These are phyloP conservation scores for Solanum chmielewskii DNA, from an alignment of 257 asterid species.

Conservation along the genomic window DNA sequence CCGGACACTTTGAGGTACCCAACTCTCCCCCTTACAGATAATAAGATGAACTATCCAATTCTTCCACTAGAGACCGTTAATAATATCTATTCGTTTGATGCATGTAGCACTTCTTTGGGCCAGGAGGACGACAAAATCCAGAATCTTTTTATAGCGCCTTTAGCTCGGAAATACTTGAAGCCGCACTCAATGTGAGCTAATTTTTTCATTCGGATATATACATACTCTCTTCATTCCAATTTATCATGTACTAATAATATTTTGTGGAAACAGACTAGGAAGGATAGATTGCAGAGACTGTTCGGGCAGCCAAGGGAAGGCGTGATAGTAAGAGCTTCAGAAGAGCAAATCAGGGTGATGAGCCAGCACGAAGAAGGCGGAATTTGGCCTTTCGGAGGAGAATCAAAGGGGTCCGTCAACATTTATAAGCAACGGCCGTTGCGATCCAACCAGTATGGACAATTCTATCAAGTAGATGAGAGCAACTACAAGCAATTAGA, in stretches of 20 bases:
- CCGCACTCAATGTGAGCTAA: conserved; percentile 39
- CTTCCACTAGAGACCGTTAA: not conserved
- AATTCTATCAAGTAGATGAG: conserved; percentile 31
- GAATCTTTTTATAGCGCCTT: conserved; percentile 41
- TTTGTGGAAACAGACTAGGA: conserved; percentile 9
- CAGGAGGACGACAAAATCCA: conserved; percentile 41
- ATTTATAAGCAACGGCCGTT: conserved; percentile 24
- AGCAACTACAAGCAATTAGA: conserved; percentile 18
- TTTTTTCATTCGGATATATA: too few relatives aligned
- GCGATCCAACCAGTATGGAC: conserved; percentile 41
- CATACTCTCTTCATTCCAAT: not conserved
- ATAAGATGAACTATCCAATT: not conserved
- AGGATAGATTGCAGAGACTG: conserved; percentile 26
- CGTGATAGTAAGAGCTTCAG: conserved; percentile 34
- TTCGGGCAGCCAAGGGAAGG: conserved; percentile 44
- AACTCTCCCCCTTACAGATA: not conserved
- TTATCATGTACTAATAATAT: not conserved
- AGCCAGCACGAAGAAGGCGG: conserved; percentile 48
- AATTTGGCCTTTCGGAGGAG: conserved; percentile 61
- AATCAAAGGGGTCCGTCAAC: conserved; percentile 20
- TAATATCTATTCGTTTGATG: not conserved
- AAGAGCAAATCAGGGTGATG: conserved; percentile 45
- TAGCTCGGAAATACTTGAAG: conserved; percentile 53
- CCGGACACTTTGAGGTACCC: conserved; percentile 48
- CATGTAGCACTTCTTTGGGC: conserved; percentile 38